Base-by-base conservation (phyloP, 2,329 filamentous ascomycete genomes). In the Neopestalotiopsis rosae region DNA sequence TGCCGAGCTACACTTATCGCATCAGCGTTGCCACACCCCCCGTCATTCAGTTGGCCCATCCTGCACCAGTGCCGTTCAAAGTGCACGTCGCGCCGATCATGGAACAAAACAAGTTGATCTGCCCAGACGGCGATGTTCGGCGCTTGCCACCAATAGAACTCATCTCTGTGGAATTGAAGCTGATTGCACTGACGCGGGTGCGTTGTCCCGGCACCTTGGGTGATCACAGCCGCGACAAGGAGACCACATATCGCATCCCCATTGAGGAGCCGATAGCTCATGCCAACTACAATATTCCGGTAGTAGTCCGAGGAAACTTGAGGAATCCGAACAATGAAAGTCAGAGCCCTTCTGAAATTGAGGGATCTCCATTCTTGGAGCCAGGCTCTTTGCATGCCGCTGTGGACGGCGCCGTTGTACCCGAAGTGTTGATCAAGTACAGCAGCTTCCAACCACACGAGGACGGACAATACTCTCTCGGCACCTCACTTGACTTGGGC, bases 11-110 rank as follows among this genome's bases (percentile, higher is more conserved):
- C 52, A 6, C 66, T 12, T 70, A 62, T 52, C 49, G 7, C 5
- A 49, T 62, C 7, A 68, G 64, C 17, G 58, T 69, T n/a, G 45
- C 62, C 3, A 34, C 61, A 56, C 69, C 67, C n/a, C 45, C 32
- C 6, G 24, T 52, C 14, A 61, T 68, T 17, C 69, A 70, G n/a
- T 20, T 70, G 13, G 63, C 67, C 5, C 67, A 70, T 34, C 67
- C 69, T 14, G 59, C 63, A 13, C 69, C 69, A 2, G 14, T 70
- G 5, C 62, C 61, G 4, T 42, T 70, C 7, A 68, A 59, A 34
- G 24, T 70, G 14, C 66, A 64, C 14, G 10, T 70, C 14, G 63
- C 34, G 2, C 66, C 68, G 3, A 61, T 59, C 9, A 38, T 67
- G n/a, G 20, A 61, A 10, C 5, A 64, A 1, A 49, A 59, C 13